Conservation (phyloP, 352 stramenopile genomes). For the Aphanomyces stellatus region DNA sequence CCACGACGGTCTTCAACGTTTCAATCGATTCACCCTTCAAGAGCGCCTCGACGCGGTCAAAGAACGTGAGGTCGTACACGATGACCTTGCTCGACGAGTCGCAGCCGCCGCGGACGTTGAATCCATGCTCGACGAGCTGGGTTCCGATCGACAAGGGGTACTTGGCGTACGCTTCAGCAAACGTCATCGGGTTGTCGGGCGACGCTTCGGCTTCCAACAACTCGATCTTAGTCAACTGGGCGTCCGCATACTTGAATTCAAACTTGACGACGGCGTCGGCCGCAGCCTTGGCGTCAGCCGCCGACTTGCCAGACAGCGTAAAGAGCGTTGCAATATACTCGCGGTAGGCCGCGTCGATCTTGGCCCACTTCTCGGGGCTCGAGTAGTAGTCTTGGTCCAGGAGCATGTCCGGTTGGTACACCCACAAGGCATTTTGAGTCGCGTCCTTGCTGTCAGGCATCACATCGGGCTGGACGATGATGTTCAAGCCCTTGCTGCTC, state of each 20-base stretch:
- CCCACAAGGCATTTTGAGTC: neutral
- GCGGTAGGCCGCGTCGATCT: constrained; percentile 1
- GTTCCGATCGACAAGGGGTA: neutral
- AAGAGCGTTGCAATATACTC: constrained; percentile 25
- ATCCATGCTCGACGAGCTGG: neutral
- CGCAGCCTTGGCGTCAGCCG: neutral
- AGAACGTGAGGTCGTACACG: constrained; percentile 36
- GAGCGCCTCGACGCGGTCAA: constrained; percentile 34
- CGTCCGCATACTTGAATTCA: neutral
- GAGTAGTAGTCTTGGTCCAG: neutral
- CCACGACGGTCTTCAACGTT: constrained; percentile 45
- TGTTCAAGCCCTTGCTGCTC: constrained; percentile 41
- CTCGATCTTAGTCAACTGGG: constrained; percentile 1
- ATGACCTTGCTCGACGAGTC: constrained; percentile 26
- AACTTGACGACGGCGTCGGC: constrained; percentile 39
- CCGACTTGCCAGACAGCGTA: neutral
- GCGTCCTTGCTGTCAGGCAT: constrained; percentile 5
- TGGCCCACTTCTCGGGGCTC: neutral
- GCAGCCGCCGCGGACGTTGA: constrained; percentile 8
- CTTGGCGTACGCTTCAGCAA: constrained; percentile 37
- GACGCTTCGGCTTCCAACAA: neutral
- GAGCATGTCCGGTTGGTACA: neutral
- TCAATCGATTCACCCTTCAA: constrained; percentile 26
- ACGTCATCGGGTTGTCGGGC: constrained; percentile 22
- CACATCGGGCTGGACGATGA: constrained; percentile 35